Evolutionary conservation across 257 asterid genomes (phyloP), one percentile per base, ranked within the genome.

Genomic region (Ilex asprella): DNA sequence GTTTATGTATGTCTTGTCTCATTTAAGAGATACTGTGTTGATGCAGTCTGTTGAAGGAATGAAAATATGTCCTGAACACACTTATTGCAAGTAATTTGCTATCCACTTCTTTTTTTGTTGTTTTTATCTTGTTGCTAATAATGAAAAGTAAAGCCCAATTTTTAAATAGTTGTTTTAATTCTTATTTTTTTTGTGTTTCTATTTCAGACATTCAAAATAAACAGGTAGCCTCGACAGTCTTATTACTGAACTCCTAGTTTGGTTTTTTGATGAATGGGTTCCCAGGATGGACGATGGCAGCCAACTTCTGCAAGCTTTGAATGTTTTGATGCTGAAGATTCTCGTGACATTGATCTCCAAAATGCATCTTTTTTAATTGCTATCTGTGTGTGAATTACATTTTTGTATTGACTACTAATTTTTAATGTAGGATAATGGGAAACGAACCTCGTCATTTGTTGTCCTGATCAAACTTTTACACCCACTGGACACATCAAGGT

Each of bases 241-340:
- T 70, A 90, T 93, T 65, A 93, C 94, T n/a, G 97, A 93, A 68
- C 93, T 93, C 62, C 79, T 93, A 75, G 90, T 93, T 58, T 87
- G 99, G 99, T 97, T 93, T 71, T 82, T 89, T 81, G 99, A 93
- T 70, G 97, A 93, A 67, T 83, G 99, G 79, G 99, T 93, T 68
- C 99, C 95, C 1, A 80, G 74, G 73, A 89, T 93, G 99, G 99
- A 93, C 78, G 99, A 93, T 67, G 99, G 99, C 76, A 87, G 96
- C 75, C 99, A 93, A 74, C 97, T 93, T 68, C 71, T 90, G 80
- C 84, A 88, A 78, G 99, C 99, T 66, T 72, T 93, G 84, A 93
- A 93, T 77, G 97, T 93, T 75, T 76, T 93, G 76, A 90, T 93
- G 99, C 87, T 89, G 67, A 90, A 89, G 81, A 93, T 93, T 64